phyloP scores from a whole-genome alignment of 2,329 filamentous ascomycete genomes.

The Dichotomopilus funicola region DNA sequence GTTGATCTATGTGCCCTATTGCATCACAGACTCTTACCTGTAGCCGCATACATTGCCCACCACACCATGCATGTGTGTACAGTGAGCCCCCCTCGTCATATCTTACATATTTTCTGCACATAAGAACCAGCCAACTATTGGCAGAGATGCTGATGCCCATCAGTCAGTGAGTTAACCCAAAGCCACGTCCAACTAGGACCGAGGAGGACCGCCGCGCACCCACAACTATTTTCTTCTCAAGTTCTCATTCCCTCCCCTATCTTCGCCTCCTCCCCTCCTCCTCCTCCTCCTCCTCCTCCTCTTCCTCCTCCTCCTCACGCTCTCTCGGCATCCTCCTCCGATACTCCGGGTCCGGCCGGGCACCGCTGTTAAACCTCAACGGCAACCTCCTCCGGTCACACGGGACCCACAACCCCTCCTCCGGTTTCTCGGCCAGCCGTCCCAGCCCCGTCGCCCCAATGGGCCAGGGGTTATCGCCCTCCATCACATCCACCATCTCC shows the following conservation, averaged over 20 bases:
- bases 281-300: not conserved
- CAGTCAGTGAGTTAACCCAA: no score
- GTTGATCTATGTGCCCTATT: no score
- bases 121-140: no score
- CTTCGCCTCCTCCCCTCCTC: not conserved
- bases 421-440: constrained; percentile 20
- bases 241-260: not conserved
- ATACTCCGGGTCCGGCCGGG: not conserved
- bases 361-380: constrained; percentile 8
- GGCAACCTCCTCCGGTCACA: constrained; percentile 3
- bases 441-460: constrained; percentile 32
- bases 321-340: not conserved
- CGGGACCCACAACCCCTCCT: not conserved
- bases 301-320: not conserved
- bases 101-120: no score
- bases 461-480: not conserved
- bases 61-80: no score
- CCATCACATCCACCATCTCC: not conserved
- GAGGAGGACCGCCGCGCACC: no score
- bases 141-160: no score
- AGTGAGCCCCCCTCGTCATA: no score
- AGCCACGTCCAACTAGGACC: no score
- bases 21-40: no score
- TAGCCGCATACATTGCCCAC: no score
- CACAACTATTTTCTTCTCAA: no score